These are phyloP conservation scores for Sutorius eximius DNA, from an alignment of 1,284 basidiomycete species.

Conservation along the genomic window DNA sequence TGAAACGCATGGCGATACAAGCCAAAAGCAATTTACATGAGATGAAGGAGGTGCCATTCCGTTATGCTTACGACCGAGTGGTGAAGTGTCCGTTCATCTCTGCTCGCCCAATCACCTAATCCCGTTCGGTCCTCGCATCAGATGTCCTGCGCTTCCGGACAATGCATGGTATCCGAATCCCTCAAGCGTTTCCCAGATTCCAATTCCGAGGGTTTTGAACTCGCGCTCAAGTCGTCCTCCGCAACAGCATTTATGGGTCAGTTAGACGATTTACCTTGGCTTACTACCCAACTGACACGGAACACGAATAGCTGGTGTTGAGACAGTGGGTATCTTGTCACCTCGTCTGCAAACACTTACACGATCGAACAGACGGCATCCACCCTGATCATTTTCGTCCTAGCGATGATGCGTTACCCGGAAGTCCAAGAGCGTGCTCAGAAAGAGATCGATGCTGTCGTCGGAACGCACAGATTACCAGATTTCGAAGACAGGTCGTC, in stretches of 20 bases:
- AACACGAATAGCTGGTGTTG: slow-evolving; percentile 28
- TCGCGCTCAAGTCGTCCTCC: slow-evolving; percentile 32
- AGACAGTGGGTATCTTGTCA: slow-evolving; percentile 22
- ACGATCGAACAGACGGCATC: slow-evolving; percentile 28
- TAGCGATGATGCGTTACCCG: slow-evolving; percentile 42
- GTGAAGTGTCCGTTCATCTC: slow-evolving; percentile 11
- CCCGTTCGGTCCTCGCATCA: not conserved
- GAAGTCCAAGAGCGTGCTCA: slow-evolving; percentile 41
- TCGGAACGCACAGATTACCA: slow-evolving; percentile 42
- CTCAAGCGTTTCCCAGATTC: slow-evolving; percentile 21
- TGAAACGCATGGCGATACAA: slow-evolving; percentile 33
- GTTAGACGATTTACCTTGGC: slow-evolving; percentile 1
- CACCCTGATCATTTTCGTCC: slow-evolving; percentile 35
- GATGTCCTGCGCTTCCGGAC: slow-evolving; percentile 22
- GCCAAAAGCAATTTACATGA: slow-evolving; percentile 31
- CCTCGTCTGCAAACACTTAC: not conserved
- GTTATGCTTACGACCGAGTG: slow-evolving; percentile 31
- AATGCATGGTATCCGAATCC: slow-evolving; percentile 35
- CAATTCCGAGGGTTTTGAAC: slow-evolving; percentile 23
- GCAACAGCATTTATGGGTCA: slow-evolving; percentile 36
- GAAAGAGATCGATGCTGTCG: slow-evolving; percentile 41
- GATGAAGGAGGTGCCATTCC: slow-evolving; percentile 32
- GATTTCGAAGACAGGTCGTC: slow-evolving; percentile 39
- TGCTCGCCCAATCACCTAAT: not conserved
- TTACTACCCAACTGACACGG: slow-evolving; percentile 4